A percentile compares a stretch with the other conserved stretches of the same genome.
Conservation (phyloP, 768 basidiomycete genomes). For the button mushroom (Agaricus bisporus) region DNA sequence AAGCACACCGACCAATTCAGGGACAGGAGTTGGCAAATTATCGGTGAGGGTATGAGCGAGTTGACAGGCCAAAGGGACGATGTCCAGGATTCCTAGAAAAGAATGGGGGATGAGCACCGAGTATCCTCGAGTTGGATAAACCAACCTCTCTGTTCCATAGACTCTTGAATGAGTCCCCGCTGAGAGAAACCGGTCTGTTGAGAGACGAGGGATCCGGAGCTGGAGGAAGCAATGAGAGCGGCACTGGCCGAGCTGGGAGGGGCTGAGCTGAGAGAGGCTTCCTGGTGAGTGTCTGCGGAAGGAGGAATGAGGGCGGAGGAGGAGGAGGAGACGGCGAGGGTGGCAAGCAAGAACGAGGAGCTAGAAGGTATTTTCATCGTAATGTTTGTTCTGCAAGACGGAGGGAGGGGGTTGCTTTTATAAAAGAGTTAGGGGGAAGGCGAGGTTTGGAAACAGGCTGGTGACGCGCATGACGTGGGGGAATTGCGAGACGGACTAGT, state of each 20-base stretch:
- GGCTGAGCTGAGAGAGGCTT: not conserved
- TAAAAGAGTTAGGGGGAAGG: not conserved
- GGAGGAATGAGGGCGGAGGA: conserved; percentile 40
- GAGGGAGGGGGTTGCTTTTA: conserved; percentile 11
- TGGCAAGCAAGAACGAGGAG: conserved; percentile 40
- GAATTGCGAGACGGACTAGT: not conserved
- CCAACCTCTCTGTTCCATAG: not conserved
- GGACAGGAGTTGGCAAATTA: not conserved
- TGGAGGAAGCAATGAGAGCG: not conserved
- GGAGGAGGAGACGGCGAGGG: conserved; percentile 46
- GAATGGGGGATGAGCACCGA: not conserved
- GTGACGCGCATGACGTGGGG: not conserved
- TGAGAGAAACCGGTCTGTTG: not conserved
- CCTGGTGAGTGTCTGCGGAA: conserved; percentile 20
- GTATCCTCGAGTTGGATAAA: too few species aligned
- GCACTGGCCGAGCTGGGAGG: not conserved
- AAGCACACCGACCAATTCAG: not conserved
- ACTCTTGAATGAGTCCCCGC: not conserved
- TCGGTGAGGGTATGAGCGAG: not conserved
- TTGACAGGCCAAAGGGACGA: not conserved
- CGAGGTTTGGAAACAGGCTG: not conserved
- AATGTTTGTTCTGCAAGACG: not conserved
- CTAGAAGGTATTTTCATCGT: conserved; percentile 42
- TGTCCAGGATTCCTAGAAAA: not conserved
- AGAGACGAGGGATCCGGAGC: not conserved